Percentiles rank a stretch among this genome's conserved stretches.
Evolutionary conservation across 148 eudicot species (phyloP).

Genomic region (Rhododendron simsii): DNA sequence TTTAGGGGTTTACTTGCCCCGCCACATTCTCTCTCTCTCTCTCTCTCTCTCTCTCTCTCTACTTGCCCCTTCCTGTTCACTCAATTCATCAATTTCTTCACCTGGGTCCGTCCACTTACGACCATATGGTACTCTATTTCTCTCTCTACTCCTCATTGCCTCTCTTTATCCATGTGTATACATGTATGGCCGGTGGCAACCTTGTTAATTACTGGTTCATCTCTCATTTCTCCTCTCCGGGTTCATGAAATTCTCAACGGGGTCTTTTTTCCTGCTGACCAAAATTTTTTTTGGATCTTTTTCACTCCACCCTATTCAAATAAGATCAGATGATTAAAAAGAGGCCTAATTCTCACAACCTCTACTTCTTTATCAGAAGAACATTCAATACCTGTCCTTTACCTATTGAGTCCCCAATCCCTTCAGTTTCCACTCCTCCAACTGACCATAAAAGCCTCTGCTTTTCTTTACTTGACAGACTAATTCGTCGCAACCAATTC

Average conservation of each 20-base stretch:
- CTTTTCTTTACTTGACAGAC: not conserved
- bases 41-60: not conserved
- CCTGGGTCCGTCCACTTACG: not conserved
- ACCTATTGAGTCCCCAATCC: not conserved
- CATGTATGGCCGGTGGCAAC: not conserved
- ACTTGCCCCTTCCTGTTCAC: not conserved
- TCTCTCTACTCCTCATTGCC: not conserved
- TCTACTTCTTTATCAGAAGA: constrained; percentile 4
- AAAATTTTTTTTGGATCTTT: not conserved
- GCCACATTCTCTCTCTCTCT: not conserved
- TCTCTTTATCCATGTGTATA: not conserved
- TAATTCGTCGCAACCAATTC: not conserved
- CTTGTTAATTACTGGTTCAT: not conserved
- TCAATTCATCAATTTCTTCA: not conserved
- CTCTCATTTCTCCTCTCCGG: not conserved
- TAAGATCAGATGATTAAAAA: not conserved
- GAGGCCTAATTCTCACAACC: not conserved
- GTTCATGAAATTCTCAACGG: not conserved
- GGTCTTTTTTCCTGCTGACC: not conserved
- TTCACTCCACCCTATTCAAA: not conserved
- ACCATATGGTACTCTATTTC: not conserved
- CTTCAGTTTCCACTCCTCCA: not conserved
- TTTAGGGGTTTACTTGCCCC: not conserved
- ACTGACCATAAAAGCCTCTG: not conserved
- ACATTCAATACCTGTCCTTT: constrained; percentile 2